Evolutionary conservation across 805 yeast species (phyloP).

Genomic region (Wickerhamomyces rabaulensis): DNA sequence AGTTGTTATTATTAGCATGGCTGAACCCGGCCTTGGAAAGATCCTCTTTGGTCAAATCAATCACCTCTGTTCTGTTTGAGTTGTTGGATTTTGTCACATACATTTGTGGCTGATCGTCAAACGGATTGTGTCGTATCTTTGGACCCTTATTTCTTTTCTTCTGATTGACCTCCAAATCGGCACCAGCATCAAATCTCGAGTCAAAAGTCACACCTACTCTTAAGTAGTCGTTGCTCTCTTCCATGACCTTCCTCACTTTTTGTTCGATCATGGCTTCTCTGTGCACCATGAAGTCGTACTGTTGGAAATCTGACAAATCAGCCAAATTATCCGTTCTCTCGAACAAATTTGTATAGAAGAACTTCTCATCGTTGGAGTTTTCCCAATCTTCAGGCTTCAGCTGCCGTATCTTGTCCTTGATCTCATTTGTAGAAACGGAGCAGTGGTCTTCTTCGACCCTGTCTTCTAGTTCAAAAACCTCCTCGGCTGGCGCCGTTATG

Average conservation of each 20-base stretch:
- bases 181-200: constrained; percentile 21
- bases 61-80: constrained; percentile 22
- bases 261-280: constrained; percentile 27
- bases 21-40: constrained; percentile 2
- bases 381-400: constrained; percentile 16
- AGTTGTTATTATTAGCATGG: constrained; percentile 1
- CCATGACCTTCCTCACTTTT: constrained; percentile 18
- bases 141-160: background rate
- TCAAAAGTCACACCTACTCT: constrained; percentile 20
- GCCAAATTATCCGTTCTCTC: constrained; percentile 7
- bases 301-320: constrained; percentile 26
- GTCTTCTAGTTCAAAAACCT: constrained; percentile 7
- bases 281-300: constrained; percentile 29
- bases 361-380: constrained; percentile 23
- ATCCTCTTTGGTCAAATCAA: constrained; percentile 17
- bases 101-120: background rate
- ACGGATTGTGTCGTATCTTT: background rate
- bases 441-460: background rate
- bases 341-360: constrained; percentile 23
- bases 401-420: constrained; percentile 10
- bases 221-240: constrained; percentile 13
- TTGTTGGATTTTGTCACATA: background rate
- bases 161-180: constrained; percentile 5
- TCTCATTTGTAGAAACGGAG: constrained; percentile 12
- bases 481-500: background rate